Conservation (phyloP, 345 rosid species). For the Brassica incana region DNA sequence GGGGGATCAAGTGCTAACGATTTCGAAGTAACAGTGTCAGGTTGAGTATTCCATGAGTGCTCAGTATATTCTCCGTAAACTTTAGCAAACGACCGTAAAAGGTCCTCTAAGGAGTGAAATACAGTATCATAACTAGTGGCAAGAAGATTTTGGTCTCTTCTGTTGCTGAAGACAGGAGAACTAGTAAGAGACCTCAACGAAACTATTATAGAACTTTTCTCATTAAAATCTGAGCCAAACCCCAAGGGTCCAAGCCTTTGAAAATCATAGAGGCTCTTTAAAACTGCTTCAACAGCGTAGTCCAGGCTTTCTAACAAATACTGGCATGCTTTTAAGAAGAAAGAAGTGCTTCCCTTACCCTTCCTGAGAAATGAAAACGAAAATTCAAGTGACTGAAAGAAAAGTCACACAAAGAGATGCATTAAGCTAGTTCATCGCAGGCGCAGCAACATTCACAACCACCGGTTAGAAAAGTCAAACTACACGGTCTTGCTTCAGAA, state of each 20-base stretch:
- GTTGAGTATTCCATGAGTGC: slow-evolving; percentile 41
- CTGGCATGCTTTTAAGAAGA: slow-evolving; percentile 57
- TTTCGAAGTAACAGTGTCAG: slow-evolving; percentile 38
- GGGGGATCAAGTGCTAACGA: slow-evolving; percentile 46
- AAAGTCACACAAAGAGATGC: neutral
- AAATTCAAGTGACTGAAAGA: slow-evolving; percentile 18
- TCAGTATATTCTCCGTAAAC: slow-evolving; percentile 55
- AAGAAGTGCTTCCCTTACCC: slow-evolving; percentile 51
- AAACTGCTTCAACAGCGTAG: slow-evolving; percentile 49
- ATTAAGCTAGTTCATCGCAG: slow-evolving; percentile 13
- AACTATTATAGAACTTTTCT: slow-evolving; percentile 47
- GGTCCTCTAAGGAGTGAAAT: slow-evolving; percentile 57
- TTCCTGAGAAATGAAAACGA: slow-evolving; percentile 47
- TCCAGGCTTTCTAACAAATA: slow-evolving; percentile 61
- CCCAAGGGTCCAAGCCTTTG: slow-evolving; percentile 57
- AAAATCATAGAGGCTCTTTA: slow-evolving; percentile 43
- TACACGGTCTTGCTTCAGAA: slow-evolving; percentile 18
- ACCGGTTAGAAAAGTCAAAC: slow-evolving; percentile 15
- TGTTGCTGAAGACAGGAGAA: slow-evolving; percentile 53
- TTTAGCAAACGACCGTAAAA: slow-evolving; percentile 57
- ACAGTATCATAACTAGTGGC: slow-evolving; percentile 47
- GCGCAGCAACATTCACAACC: slow-evolving; percentile 18
- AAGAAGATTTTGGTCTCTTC: slow-evolving; percentile 41
- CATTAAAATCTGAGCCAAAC: slow-evolving; percentile 43
- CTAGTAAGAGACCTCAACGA: slow-evolving; percentile 64